Percentiles rank a stretch among this genome's conserved stretches.
phyloP scores from a whole-genome alignment of 768 basidiomycete genomes.

The Lactarius evosmus region DNA sequence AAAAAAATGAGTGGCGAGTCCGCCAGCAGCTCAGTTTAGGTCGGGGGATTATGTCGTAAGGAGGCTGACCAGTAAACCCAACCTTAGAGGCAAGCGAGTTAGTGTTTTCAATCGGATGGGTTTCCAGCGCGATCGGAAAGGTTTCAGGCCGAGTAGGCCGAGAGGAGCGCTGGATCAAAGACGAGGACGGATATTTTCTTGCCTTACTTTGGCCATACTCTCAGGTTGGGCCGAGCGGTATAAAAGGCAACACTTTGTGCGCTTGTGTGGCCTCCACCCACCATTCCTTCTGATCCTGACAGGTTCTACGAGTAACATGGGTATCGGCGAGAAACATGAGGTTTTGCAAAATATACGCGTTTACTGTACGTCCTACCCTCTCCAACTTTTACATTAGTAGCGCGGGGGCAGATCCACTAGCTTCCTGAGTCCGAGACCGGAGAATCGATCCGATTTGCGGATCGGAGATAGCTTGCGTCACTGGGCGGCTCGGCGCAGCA shows the following conservation, averaged over 20 bases:
- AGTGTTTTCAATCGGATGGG: not conserved
- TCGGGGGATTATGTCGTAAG: not conserved
- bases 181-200: not conserved
- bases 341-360: constrained; percentile 59
- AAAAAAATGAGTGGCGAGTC: not conserved
- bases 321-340: constrained; percentile 15
- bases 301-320: not conserved
- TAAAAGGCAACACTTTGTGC: not conserved
- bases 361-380: constrained; percentile 47
- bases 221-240: not conserved
- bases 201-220: not conserved
- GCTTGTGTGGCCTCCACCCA: not conserved
- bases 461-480: not conserved
- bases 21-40: not conserved
- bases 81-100: not conserved
- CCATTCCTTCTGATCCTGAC: not conserved
- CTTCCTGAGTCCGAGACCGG: not conserved
- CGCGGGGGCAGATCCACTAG: not conserved
- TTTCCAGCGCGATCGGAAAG: not conserved
- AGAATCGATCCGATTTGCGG: not conserved
- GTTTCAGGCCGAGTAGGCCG: not conserved
- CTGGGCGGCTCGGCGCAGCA: not conserved
- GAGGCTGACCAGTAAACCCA: not conserved
- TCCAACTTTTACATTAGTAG: not conserved
- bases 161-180: not conserved